Conservation (phyloP, 148 eudicot species). For the Vaccinium corymbosum region DNA sequence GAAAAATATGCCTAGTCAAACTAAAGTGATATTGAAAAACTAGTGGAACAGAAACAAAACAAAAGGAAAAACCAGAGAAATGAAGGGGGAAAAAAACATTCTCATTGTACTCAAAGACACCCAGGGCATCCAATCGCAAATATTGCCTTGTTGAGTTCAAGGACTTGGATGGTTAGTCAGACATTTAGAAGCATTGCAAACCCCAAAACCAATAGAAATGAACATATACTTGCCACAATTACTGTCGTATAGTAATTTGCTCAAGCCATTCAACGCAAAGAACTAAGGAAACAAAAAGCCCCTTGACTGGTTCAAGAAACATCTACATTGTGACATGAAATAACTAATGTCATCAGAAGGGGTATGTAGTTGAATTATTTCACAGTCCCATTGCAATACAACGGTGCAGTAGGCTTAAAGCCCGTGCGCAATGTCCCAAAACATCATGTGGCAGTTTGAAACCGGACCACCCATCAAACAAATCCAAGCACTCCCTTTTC, state of each 20-base stretch:
- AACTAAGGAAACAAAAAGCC: neutral
- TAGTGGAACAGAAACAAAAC: neutral
- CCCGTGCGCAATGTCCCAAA: constrained; percentile 48
- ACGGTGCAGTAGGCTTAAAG: constrained; percentile 27
- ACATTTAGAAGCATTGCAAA: neutral
- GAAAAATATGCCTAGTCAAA: neutral
- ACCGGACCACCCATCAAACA: neutral
- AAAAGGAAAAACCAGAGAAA: neutral
- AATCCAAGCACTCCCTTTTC: neutral
- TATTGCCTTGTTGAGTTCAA: neutral
- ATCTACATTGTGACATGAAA: neutral
- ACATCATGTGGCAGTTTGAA: constrained; percentile 29
- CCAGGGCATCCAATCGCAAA: too few relatives aligned
- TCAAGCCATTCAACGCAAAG: too few relatives aligned
- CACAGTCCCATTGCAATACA: constrained; percentile 17
- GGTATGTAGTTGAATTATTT: neutral
- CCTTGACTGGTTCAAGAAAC: neutral
- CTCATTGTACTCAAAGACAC: too few relatives aligned
- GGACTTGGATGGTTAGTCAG: neutral
- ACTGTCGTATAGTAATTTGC: neutral
- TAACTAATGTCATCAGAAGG: constrained; percentile 12
- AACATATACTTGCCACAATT: neutral
- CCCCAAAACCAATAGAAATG: neutral
- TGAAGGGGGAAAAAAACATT: too few relatives aligned
- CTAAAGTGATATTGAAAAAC: neutral